Conservation (phyloP, 2,329 filamentous ascomycete genomes). For the Penicillium fuscoglaucum region DNA sequence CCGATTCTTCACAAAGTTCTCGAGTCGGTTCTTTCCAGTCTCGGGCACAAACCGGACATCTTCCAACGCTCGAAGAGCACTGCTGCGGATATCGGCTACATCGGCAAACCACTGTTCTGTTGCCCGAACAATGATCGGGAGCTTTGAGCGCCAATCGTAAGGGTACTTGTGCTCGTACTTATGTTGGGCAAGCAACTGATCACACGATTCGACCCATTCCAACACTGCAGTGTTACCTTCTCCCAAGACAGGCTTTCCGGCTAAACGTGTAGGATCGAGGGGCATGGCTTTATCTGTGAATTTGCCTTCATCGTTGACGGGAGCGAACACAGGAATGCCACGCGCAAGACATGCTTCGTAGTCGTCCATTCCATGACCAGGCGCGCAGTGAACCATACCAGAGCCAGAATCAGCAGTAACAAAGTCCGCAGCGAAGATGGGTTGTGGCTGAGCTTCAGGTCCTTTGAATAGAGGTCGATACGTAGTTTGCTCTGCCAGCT, state of each 20-base stretch:
- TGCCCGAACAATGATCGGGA: constrained; percentile 84
- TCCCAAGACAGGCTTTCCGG: constrained; percentile 69
- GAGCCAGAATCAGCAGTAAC: constrained; percentile 89
- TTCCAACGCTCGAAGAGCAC: constrained; percentile 68
- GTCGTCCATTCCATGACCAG: constrained; percentile 95
- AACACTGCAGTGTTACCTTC: constrained; percentile 71
- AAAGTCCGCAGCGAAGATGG: constrained; percentile 80
- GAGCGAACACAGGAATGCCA: constrained; percentile 73
- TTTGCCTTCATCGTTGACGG: constrained; percentile 75
- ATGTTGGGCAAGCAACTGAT: constrained; percentile 67
- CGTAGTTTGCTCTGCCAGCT: constrained; percentile 61
- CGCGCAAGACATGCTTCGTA: constrained; percentile 76
- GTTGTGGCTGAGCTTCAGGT: constrained; percentile 57
- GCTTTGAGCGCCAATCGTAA: constrained; percentile 95
- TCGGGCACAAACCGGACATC: constrained; percentile 77
- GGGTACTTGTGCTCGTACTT: constrained; percentile 88
- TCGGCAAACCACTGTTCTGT: constrained; percentile 99
- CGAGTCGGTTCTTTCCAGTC: constrained; percentile 69
- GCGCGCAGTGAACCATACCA: constrained; percentile 90
- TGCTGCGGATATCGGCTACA: constrained; percentile 75
- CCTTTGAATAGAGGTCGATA: constrained; percentile 73
- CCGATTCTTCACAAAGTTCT: constrained; percentile 81
- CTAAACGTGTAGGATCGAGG: constrained; percentile 64
- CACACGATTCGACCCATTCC: constrained; percentile 61
- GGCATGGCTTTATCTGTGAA: constrained; percentile 82